Base-by-base conservation (phyloP, 768 basidiomycete genomes). In the Aureoboletus auriporus region DNA sequence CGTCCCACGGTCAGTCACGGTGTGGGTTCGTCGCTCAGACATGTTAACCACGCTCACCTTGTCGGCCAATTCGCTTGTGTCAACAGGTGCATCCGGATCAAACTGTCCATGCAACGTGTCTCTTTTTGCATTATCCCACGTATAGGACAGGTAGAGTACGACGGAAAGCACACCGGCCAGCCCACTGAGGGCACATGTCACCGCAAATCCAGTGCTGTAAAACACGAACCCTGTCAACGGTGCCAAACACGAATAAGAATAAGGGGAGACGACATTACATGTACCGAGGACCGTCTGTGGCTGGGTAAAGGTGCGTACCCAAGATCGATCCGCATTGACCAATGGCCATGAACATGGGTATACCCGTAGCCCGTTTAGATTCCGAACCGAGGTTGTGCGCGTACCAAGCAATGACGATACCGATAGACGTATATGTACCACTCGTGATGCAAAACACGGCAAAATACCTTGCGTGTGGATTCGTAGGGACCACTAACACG, bases 351-450 rank as follows among this genome's bases (percentile, higher is more conserved):
- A 88, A 87, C 67, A 86, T 75, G 8, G 85, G 84, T 29, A 87
- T 83, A 0, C 86, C 86, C 0, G 85, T 79, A 0, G 87, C 86
- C 47, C 78, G 80, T 65, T 89, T 88, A 0, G 83, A 82, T 57
- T 89, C 87, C 0, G 86, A 87, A 4, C 85, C 86, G 7, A 87
- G 74, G 56, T 88, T 89, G 57, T 88, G 85, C 4, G 83, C 78
- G 54, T 83, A 87, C 89, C 88, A 89, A 4, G 86, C 84, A 46
- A 89, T 82, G 34, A 79, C 76, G 6, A 87, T 65, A 1, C 85
- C 87, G 53, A 89, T 88, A 1, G 79, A 77, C 0, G 86, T 83
- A 55, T 89, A 90, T 1, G 86, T 89, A 34, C 86, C 86, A 45
- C 80, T 77, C 0, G 83, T 83, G 53, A 90, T 82, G 53, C 83